Conservation (phyloP, 192 early-diverging fungal species). For the Coemansia sp. region DNA sequence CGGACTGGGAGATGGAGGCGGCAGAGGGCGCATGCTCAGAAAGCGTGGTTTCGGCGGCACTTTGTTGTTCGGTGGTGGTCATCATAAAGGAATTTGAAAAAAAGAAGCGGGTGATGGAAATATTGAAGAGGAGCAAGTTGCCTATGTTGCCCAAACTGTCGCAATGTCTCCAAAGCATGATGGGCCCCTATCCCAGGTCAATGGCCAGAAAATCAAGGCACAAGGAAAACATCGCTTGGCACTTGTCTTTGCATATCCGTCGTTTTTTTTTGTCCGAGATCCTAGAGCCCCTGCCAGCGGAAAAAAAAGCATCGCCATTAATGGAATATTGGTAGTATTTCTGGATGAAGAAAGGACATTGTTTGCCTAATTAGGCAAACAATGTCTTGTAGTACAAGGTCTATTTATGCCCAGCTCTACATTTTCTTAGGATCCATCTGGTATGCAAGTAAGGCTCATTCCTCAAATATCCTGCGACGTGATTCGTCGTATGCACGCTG, state of each 20-base stretch:
- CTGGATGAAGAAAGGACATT: not conserved
- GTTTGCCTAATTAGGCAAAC: not conserved
- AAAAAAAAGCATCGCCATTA: not conserved
- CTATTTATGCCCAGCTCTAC: not conserved
- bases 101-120: not conserved
- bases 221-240: not conserved
- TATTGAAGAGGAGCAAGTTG: not conserved
- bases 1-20: not conserved
- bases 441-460: not conserved
- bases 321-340: not conserved
- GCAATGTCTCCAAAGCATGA: not conserved
- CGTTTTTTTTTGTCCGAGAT: not conserved
- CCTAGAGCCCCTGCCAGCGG: not conserved
- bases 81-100: not conserved
- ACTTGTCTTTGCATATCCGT: not conserved
- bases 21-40: not conserved
- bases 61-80: slow-evolving; percentile 1
- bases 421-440: not conserved
- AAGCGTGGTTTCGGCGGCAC: not conserved
- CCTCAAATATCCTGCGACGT: slow-evolving; percentile 5
- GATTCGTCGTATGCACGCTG: slow-evolving; percentile 9
- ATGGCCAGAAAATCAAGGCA: not conserved
- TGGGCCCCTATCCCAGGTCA: not conserved
- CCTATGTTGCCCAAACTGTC: not conserved
- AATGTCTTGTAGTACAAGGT: not conserved